A percentile compares a stretch with the other conserved stretches of the same genome.
Evolutionary conservation across 176 grass and related monocot genomes (phyloP).

Genomic region (Aegilops longissima): DNA sequence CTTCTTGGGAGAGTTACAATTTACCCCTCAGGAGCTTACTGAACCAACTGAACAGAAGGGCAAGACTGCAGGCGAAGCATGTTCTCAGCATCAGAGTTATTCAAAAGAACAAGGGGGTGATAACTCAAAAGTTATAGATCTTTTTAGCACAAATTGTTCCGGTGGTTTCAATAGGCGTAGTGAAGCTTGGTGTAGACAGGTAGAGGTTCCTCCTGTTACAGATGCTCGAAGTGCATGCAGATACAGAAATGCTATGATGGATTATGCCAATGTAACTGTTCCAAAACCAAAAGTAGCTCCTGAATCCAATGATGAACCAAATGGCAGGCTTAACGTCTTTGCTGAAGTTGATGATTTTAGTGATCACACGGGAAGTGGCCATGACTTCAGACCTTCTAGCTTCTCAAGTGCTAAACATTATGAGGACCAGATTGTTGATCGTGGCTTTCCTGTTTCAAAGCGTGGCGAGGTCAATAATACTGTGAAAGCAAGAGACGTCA

Average conservation of each 20-base stretch:
- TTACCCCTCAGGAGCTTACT: constrained; percentile 30
- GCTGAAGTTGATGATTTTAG: constrained; percentile 27
- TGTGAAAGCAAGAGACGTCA: constrained; percentile 48
- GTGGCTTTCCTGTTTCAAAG: constrained; percentile 29
- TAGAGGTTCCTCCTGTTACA: constrained; percentile 9
- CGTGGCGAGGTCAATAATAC: constrained; percentile 31
- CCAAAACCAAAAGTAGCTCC: constrained; percentile 2
- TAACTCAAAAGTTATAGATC: constrained; percentile 28
- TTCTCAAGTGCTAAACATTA: constrained; percentile 28
- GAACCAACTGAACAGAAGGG: constrained; percentile 30
- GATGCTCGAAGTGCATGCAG: constrained; percentile 20
- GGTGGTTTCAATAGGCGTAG: constrained; percentile 28
- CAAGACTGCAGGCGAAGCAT: constrained; percentile 2
- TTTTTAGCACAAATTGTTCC: constrained; percentile 31
- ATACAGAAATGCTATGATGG: constrained; percentile 26
- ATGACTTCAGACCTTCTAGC: constrained; percentile 37
- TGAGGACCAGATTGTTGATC: constrained; percentile 37
- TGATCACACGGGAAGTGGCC: constrained; percentile 17
- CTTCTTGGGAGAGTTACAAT: constrained; percentile 33
- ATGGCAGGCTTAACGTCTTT: constrained; percentile 31
- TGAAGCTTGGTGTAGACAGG: constrained; percentile 31
- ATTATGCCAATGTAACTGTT: constrained; percentile 23
- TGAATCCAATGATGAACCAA: constrained; percentile 29
- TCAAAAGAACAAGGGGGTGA: constrained; percentile 35
- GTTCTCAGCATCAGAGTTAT: constrained; percentile 26